Conservation (phyloP, 2,329 filamentous ascomycete species). For the Fusarium neocosmosporiellum region DNA sequence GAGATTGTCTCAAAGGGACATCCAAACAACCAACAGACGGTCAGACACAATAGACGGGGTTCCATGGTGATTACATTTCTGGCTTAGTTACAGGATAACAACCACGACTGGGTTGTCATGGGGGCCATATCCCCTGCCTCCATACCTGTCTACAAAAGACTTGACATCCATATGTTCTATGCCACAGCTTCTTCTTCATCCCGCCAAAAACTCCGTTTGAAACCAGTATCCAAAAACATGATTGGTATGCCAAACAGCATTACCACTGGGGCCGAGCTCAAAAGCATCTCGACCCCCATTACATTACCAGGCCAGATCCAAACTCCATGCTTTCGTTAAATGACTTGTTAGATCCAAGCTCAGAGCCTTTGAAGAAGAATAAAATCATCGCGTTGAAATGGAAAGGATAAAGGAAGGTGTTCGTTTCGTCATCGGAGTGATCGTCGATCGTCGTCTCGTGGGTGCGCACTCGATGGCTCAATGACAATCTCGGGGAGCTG, state of each 20-base stretch:
- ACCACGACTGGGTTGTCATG: not conserved
- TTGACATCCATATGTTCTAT: constrained; percentile 1
- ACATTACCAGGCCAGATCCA: constrained; percentile 27
- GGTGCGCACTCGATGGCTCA: constrained; percentile 58
- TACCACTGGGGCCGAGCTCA: constrained; percentile 7
- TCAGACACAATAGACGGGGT: not conserved
- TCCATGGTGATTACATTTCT: not conserved
- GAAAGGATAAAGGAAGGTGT: not conserved
- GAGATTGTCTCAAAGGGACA: not conserved
- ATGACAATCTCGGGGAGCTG: constrained; percentile 68
- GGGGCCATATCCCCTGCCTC: not conserved
- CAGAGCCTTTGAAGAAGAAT: not conserved
- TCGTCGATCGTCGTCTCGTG: constrained; percentile 32
- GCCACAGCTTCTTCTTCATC: not conserved
- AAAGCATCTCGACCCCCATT: constrained; percentile 13
- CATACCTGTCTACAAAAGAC: not conserved
- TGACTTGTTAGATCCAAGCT: constrained; percentile 16
- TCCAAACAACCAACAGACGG: not conserved
- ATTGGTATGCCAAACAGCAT: constrained; percentile 6
- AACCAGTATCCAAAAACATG: not conserved
- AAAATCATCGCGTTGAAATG: constrained; percentile 6
- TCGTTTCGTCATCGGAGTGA: constrained; percentile 24
- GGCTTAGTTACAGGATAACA: constrained; percentile 1
- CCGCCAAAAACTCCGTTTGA: constrained; percentile 1
- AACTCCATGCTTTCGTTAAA: constrained; percentile 41